A percentile compares a stretch with the other conserved stretches of the same genome.
Conservation (phyloP, 2,329 filamentous ascomycete genomes). For the Thielaviopsis ethacetica region DNA sequence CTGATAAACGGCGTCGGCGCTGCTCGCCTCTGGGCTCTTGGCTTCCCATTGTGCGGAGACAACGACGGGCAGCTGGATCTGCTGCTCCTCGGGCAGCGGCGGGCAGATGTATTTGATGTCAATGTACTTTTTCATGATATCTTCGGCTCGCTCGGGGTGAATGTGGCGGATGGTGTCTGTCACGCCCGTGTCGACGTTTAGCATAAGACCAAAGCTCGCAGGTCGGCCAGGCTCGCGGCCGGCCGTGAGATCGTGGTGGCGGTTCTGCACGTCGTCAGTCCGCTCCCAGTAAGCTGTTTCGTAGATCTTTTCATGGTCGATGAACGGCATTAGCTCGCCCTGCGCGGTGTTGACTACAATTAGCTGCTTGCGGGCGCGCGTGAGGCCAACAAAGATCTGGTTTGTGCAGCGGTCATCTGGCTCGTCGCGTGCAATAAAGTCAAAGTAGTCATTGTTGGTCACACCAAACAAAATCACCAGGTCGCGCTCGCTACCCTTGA, state of each 20-base stretch:
- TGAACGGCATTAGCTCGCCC: constrained; percentile 16
- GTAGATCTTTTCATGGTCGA: constrained; percentile 5
- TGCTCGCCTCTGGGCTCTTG: background rate
- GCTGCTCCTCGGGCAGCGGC: constrained; percentile 1
- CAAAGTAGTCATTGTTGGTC: constrained; percentile 16
- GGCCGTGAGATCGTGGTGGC: background rate
- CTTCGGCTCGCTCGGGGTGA: constrained; percentile 14
- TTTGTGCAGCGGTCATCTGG: constrained; percentile 19
- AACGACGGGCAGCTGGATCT: constrained; percentile 14
- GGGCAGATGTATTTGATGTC: constrained; percentile 9
- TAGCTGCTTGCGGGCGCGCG: constrained; percentile 17
- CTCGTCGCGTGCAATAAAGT: constrained; percentile 14
- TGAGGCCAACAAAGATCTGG: constrained; percentile 18
- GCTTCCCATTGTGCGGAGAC: constrained; percentile 12
- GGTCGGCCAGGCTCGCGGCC: constrained; percentile 3
- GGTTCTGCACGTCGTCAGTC: background rate
- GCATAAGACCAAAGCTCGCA: background rate
- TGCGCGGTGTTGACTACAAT: constrained; percentile 15
- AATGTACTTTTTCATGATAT: constrained; percentile 13
- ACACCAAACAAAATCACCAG: constrained; percentile 17
- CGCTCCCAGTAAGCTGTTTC: constrained; percentile 3
- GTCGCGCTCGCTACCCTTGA: constrained; percentile 20
- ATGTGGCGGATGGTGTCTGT: constrained; percentile 16
- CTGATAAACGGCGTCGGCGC: background rate
- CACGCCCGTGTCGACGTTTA: constrained; percentile 4